Conservation (phyloP, 2,329 filamentous ascomycete genomes). For the Acrocalymma vagum region DNA sequence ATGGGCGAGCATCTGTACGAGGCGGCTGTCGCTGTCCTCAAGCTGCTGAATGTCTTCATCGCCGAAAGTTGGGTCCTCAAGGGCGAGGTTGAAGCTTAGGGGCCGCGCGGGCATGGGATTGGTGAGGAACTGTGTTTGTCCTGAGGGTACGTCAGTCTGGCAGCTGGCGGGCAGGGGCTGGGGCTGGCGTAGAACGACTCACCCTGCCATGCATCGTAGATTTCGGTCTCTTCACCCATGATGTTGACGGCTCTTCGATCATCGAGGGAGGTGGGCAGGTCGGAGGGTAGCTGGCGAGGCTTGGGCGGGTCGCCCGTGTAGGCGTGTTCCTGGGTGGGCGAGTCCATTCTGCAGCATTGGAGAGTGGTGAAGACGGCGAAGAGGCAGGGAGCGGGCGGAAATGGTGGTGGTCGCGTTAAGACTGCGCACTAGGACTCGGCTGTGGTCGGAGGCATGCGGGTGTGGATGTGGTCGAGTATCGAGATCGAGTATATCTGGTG, state of each 20-base stretch:
- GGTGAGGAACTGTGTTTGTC: conserved; percentile 94
- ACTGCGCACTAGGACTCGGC: too few species aligned
- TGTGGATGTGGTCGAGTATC: too few species aligned
- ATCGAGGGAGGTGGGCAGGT: conserved; percentile 90
- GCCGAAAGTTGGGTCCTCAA: conserved; percentile 80
- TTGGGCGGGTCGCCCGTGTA: conserved; percentile 41
- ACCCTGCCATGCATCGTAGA: conserved; percentile 99
- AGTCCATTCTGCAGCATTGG: conserved; percentile 46
- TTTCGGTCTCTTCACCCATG: conserved; percentile 84
- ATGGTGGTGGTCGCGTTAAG: not conserved
- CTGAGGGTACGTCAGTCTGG: conserved; percentile 56
- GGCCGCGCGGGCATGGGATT: conserved; percentile 86
- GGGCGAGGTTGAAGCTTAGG: conserved; percentile 82
- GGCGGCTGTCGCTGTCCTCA: conserved; percentile 82
- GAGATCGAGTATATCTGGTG: too few species aligned
- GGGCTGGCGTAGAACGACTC: conserved; percentile 41
- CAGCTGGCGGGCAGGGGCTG: not conserved
- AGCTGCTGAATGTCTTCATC: conserved; percentile 66
- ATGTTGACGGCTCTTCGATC: conserved; percentile 78
- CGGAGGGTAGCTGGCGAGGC: conserved; percentile 71
- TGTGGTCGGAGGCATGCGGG: too few species aligned
- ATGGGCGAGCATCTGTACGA: conserved; percentile 95
- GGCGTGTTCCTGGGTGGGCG: conserved; percentile 43
- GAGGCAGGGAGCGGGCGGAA: not conserved
- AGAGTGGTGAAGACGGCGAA: too few species aligned